Base-by-base conservation (phyloP, 116 monocot genomes). In the Zostera marina region DNA sequence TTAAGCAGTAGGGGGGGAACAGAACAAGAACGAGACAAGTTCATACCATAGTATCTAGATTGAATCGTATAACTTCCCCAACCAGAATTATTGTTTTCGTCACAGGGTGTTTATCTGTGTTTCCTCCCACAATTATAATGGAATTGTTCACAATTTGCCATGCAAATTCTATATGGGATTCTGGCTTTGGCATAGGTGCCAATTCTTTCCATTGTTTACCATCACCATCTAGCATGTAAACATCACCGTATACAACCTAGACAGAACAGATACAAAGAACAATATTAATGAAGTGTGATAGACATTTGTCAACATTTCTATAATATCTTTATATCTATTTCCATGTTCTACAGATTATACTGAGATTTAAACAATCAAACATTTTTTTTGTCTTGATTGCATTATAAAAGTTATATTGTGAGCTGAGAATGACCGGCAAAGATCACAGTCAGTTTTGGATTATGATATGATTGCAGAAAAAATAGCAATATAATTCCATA, bases 111-210 rank as follows among this genome's bases (percentile, higher is more conserved):
- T 96, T 96, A 60, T 96, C 89, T 20, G 89, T 89, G n/a, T 85
- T 96, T 25, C 94, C 94, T 48, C 89, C 89, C 60, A 60, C 77
- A 76, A 96, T 78, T 48, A 96, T 46, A 44, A 96, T 66, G 16
- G 94, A 96, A 75, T 96, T 96, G 56, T 96, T 96, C 23, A 96
- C 85, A 72, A 85, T 59, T 49, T 70, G 68, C 89, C 88, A 94
- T 53, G 94, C 88, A 80, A 94, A 94, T 77, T 94, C 94, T 53
- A 94, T 88, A 64, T 94, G 94, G 5, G 94, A 94, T 78, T 85
- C 81, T 56, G 88, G 94, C 69, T 88, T 94, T 53, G 94, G 94
- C 94, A 94, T 82, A 9, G 80, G 75, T 63, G 90, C 80, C 56
- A 98, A 66, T 66, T 80, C 74, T 42, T 82, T 85, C 90, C 96